phyloP scores from a whole-genome alignment of 441 rosid species.

The Viola pubescens region DNA sequence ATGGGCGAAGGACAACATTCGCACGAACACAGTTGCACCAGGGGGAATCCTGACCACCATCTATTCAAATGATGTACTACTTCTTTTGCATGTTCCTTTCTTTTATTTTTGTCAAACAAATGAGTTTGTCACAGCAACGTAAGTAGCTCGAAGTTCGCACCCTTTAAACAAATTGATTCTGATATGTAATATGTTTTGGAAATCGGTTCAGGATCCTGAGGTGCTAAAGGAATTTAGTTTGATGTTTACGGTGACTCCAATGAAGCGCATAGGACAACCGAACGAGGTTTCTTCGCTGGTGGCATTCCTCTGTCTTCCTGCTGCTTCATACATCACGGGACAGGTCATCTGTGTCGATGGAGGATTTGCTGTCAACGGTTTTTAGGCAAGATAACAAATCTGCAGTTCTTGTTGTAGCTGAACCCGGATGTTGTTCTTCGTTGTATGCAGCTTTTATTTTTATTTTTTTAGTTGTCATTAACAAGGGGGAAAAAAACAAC shows the following conservation, averaged over 20 bases:
- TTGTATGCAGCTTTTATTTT: too few relatives aligned
- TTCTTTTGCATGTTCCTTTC: slow-evolving; percentile 15
- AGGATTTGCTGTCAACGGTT: slow-evolving; percentile 53
- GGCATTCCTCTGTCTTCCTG: slow-evolving; percentile 69
- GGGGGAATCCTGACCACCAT: slow-evolving; percentile 58
- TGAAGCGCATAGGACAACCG: slow-evolving; percentile 56
- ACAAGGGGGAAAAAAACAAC: too few relatives aligned
- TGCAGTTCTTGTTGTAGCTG: slow-evolving; percentile 2
- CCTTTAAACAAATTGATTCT: too few relatives aligned
- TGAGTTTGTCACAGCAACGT: not conserved
- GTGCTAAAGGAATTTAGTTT: slow-evolving; percentile 25
- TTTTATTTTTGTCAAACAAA: too few relatives aligned
- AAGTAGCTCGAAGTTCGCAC: too few relatives aligned
- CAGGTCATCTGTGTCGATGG: slow-evolving; percentile 68
- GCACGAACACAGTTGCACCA: slow-evolving; percentile 72
- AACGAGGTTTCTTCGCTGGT: slow-evolving; percentile 63
- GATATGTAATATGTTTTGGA: not conserved
- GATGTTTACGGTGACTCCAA: slow-evolving; percentile 41
- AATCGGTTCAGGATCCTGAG: not conserved
- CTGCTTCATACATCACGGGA: slow-evolving; percentile 73
- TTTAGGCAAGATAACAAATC: slow-evolving; percentile 13
- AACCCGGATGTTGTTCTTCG: too few relatives aligned
- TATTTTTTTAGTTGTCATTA: too few relatives aligned
- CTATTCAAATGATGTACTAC: slow-evolving; percentile 28
- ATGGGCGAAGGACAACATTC: slow-evolving; percentile 82